Percentiles rank a stretch among this genome's conserved stretches.
phyloP scores from a whole-genome alignment of 371 early-diverging fungal genomes.

The Lichtheimia corymbifera region DNA sequence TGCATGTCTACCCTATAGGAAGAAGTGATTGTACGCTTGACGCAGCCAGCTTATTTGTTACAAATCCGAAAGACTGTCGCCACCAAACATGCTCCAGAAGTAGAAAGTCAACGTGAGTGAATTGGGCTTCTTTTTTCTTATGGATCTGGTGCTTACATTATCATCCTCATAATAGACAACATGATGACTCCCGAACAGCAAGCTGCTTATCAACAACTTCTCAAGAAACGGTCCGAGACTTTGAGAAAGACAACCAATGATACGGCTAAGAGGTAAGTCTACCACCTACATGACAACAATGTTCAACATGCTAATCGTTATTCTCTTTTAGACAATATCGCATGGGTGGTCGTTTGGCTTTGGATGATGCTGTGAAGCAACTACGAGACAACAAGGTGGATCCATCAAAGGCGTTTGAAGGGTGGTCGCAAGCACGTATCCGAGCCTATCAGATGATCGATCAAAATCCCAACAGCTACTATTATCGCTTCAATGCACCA shows the following conservation, averaged over 20 bases:
- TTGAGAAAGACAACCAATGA: conserved; percentile 75
- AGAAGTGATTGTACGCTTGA: conserved; percentile 71
- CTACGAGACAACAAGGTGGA: conserved; percentile 74
- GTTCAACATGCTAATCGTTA: too few relatives aligned
- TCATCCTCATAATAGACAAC: conserved; percentile 9
- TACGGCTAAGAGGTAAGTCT: conserved; percentile 68
- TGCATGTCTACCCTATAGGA: conserved; percentile 33
- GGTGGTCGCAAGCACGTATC: conserved; percentile 93
- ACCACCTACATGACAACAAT: too few relatives aligned
- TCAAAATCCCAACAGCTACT: conserved; percentile 91
- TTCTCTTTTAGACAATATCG: conserved; percentile 56
- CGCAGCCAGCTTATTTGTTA: conserved; percentile 65
- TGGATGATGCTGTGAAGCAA: conserved; percentile 90
- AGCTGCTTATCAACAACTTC: conserved; percentile 76
- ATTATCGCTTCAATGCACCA: conserved; percentile 95
- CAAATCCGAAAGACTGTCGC: conserved; percentile 74
- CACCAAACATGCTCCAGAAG: conserved; percentile 44
- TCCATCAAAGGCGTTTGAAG: conserved; percentile 84
- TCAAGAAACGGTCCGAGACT: conserved; percentile 75
- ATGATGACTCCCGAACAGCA: conserved; percentile 76
- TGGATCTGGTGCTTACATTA: not conserved
- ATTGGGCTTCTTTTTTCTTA: not conserved
- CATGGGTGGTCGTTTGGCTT: conserved; percentile 74
- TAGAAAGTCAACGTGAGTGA: conserved; percentile 26
- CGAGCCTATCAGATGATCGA: conserved; percentile 88